Conservation (phyloP, 441 rosid genomes). For the Eruca vesicaria region DNA sequence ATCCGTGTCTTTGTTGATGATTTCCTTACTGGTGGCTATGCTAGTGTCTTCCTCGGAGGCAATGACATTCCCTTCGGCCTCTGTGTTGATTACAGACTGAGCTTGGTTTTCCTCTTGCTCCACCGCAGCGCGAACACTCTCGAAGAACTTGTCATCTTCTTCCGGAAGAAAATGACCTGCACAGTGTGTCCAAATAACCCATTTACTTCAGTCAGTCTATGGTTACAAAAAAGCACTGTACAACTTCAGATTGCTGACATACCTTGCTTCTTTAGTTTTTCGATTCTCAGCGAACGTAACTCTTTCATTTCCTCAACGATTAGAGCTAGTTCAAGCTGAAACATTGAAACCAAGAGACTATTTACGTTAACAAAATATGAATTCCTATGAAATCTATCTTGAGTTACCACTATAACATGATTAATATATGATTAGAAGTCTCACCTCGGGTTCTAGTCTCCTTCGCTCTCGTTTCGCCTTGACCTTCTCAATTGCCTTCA, state of each 20-base stretch:
- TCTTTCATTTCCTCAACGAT: slow-evolving; percentile 86
- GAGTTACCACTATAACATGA: not conserved
- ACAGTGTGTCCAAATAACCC: slow-evolving; percentile 22
- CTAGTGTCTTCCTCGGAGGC: slow-evolving; percentile 58
- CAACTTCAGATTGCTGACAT: not conserved
- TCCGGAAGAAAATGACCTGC: slow-evolving; percentile 92
- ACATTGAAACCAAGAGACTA: slow-evolving; percentile 18
- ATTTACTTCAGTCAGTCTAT: not conserved
- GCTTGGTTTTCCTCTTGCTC: slow-evolving; percentile 91
- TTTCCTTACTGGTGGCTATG: slow-evolving; percentile 32
- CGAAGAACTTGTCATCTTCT: slow-evolving; percentile 91
- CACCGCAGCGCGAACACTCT: slow-evolving; percentile 86
- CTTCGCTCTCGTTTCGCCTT: slow-evolving; percentile 76
- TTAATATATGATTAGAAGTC: not conserved
- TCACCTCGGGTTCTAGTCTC: slow-evolving; percentile 89
- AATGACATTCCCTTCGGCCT: slow-evolving; percentile 63
- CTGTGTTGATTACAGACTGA: slow-evolving; percentile 57
- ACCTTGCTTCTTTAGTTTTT: slow-evolving; percentile 93
- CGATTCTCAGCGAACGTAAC: slow-evolving; percentile 67
- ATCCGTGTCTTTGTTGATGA: slow-evolving; percentile 22
- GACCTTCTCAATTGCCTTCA: slow-evolving; percentile 89
- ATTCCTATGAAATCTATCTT: not conserved
- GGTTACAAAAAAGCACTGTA: not conserved
- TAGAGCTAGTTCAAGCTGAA: slow-evolving; percentile 83
- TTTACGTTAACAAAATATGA: not conserved